Conservation (phyloP, 495 filamentous ascomycete genomes). For the Aspergillus steynii region DNA sequence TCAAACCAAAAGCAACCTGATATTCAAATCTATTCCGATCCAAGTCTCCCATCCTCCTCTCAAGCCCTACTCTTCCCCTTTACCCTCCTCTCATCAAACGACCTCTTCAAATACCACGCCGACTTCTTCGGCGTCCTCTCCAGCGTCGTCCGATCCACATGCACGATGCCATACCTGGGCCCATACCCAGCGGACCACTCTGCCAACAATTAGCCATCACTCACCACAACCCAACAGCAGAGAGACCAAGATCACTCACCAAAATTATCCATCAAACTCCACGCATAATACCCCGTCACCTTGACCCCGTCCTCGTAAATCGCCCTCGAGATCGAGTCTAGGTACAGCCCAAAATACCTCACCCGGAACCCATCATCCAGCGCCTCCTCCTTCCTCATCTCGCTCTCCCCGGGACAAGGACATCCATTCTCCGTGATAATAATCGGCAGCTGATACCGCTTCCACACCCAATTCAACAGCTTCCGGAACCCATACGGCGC, state of each 20-base stretch:
- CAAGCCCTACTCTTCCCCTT: too few relatives aligned
- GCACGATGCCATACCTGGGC: constrained; percentile 70
- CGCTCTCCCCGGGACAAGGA: constrained; percentile 66
- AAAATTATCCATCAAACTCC: constrained; percentile 65
- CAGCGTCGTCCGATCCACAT: constrained; percentile 59
- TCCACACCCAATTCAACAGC: constrained; percentile 67
- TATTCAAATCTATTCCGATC: too few relatives aligned
- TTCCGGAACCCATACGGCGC: constrained; percentile 63
- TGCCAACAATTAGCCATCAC: background rate
- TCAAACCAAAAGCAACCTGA: too few relatives aligned
- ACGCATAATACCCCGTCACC: constrained; percentile 67
- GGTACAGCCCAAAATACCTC: constrained; percentile 66
- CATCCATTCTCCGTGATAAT: constrained; percentile 77
- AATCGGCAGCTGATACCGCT: constrained; percentile 67
- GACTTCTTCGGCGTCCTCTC: constrained; percentile 13
- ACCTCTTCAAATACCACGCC: constrained; percentile 5
- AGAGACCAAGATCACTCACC: constrained; percentile 12
- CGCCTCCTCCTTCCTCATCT: constrained; percentile 60
- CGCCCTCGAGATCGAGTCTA: constrained; percentile 63
- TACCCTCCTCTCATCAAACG: constrained; percentile 3
- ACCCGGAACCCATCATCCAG: constrained; percentile 67
- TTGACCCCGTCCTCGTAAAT: constrained; percentile 61
- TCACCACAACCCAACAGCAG: too few relatives aligned
- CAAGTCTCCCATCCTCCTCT: too few relatives aligned
- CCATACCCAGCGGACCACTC: constrained; percentile 69